Evolutionary conservation across 176 grass and related monocot genomes (phyloP).

Genomic region (Triticum timopheevii): DNA sequence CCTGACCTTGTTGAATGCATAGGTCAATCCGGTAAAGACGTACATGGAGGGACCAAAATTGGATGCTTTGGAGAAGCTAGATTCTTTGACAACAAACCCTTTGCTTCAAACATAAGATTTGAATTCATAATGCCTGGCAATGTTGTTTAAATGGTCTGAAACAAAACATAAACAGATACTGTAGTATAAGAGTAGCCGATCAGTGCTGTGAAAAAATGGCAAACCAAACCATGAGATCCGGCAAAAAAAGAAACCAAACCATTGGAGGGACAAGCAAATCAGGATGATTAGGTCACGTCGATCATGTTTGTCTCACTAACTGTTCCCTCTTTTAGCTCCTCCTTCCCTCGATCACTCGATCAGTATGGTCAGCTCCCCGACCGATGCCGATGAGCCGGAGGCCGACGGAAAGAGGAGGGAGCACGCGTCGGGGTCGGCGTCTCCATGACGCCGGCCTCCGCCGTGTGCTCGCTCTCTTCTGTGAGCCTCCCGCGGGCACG

Average conservation of each 20-base stretch:
- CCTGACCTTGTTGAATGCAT: neutral
- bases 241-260: neutral
- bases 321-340: too few relatives aligned
- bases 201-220: slow-evolving; percentile 18
- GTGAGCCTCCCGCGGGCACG: slow-evolving; percentile 17
- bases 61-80: slow-evolving; percentile 4
- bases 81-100: neutral
- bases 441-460: slow-evolving; percentile 11
- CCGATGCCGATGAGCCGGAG: neutral
- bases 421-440: slow-evolving; percentile 35
- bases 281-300: too few relatives aligned
- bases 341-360: too few relatives aligned
- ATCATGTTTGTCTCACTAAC: too few relatives aligned
- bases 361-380: too few relatives aligned
- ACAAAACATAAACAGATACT: neutral
- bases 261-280: too few relatives aligned
- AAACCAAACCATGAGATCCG: too few relatives aligned
- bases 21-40: neutral
- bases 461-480: slow-evolving; percentile 59
- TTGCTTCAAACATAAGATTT: neutral
- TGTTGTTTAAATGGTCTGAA: neutral
- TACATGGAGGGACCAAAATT: neutral
- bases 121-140: neutral
- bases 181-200: neutral
- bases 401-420: slow-evolving; percentile 53